A percentile compares a stretch with the other conserved stretches of the same genome.
phyloP scores from a whole-genome alignment of 164 flowering plant genomes.

The Vitis amurensis region DNA sequence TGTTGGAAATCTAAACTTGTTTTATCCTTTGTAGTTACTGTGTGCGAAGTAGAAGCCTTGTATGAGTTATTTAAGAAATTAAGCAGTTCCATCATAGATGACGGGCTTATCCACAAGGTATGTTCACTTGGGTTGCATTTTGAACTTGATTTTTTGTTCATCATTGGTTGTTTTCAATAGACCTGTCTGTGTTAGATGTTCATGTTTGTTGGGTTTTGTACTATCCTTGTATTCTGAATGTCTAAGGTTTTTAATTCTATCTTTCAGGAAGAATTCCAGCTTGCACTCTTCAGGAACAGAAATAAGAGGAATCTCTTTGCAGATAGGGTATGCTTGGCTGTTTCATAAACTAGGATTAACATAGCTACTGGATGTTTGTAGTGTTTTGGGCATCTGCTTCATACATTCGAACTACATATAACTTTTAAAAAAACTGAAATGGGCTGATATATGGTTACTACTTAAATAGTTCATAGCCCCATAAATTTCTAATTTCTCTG shows the following conservation, averaged over 20 bases:
- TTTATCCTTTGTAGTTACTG: conserved; percentile 50
- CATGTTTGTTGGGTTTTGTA: neutral
- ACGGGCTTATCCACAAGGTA: conserved; percentile 71
- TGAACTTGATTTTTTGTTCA: neutral
- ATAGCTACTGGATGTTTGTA: too few species aligned
- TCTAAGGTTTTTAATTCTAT: neutral
- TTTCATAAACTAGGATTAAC: neutral
- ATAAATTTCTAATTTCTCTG: too few species aligned
- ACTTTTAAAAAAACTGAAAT: too few species aligned
- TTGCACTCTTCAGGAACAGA: conserved; percentile 62
- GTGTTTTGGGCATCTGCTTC: too few species aligned
- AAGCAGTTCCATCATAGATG: conserved; percentile 68
- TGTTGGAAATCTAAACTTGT: neutral
- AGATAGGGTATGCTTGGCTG: conserved; percentile 49
- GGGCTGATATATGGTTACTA: too few species aligned
- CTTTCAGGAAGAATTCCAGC: conserved; percentile 60
- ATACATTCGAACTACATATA: neutral
- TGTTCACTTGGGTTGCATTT: neutral
- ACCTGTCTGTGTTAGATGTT: neutral
- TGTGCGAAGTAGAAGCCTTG: conserved; percentile 75
- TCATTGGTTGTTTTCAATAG: too few species aligned
- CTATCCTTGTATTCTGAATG: neutral
- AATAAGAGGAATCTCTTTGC: conserved; percentile 60
- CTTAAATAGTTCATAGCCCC: too few species aligned
- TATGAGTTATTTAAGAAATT: conserved; percentile 70